Conservation (phyloP, 768 basidiomycete species). For the Tylopilus sp. region DNA sequence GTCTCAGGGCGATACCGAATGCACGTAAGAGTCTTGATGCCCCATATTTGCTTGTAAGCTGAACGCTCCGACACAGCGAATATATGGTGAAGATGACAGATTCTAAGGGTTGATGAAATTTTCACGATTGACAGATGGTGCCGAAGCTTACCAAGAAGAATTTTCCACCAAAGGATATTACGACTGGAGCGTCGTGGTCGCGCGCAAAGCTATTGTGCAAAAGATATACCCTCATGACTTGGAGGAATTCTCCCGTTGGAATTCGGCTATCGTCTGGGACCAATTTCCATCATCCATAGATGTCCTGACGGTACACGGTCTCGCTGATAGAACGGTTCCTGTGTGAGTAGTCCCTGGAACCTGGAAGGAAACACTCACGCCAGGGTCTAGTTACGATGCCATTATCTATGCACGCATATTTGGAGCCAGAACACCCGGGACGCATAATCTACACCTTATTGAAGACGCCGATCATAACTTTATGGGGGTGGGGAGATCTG, state of each 20-base stretch:
- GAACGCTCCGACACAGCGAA: conserved; percentile 16
- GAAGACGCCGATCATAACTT: conserved; percentile 83
- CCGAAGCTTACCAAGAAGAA: conserved; percentile 41
- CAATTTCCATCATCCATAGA: conserved; percentile 59
- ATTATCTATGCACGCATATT: conserved; percentile 64
- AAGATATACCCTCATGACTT: conserved; percentile 59
- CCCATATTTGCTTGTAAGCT: not conserved
- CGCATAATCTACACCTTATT: conserved; percentile 64
- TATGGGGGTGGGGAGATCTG: conserved; percentile 42
- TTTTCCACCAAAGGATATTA: conserved; percentile 58
- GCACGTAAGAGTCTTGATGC: conserved; percentile 46
- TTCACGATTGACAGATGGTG: conserved; percentile 18
- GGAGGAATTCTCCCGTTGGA: conserved; percentile 58
- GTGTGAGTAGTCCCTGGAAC: conserved; percentile 44
- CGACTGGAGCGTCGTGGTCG: conserved; percentile 62
- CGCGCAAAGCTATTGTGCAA: conserved; percentile 52
- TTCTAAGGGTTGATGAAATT: not conserved
- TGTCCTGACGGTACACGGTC: conserved; percentile 78
- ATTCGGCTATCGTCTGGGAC: conserved; percentile 66
- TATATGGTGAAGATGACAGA: conserved; percentile 23
- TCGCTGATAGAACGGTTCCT: conserved; percentile 64
- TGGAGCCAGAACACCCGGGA: conserved; percentile 56
- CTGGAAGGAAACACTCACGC: not conserved
- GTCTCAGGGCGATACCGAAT: conserved; percentile 77
- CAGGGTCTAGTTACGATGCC: conserved; percentile 57